These are phyloP conservation scores for Phyllosticta citrichinensis DNA, from an alignment of 2,329 filamentous ascomycete species.

Conservation along the genomic window DNA sequence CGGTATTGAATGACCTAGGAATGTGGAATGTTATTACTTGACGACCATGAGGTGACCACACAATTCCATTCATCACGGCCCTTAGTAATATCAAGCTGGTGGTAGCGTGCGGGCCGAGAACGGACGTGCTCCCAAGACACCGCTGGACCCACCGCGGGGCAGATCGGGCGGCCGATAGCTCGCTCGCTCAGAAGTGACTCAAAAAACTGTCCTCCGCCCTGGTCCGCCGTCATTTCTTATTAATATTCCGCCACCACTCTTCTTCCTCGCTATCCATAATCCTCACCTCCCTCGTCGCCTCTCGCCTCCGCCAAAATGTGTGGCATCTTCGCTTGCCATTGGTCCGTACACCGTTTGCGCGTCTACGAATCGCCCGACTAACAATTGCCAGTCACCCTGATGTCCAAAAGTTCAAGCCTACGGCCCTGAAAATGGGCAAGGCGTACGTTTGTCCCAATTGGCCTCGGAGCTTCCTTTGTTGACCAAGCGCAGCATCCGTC, in stretches of 20 bases:
- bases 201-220: background rate
- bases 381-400: constrained; percentile 60
- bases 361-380: constrained; percentile 16
- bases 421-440: constrained; percentile 85
- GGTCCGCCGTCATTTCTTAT: background rate
- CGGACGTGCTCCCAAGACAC: background rate
- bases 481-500: constrained; percentile 60
- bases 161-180: background rate
- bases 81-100: background rate
- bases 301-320: constrained; percentile 57
- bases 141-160: background rate
- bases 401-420: constrained; percentile 93
- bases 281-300: constrained; percentile 5
- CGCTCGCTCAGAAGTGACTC: constrained; percentile 3
- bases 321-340: constrained; percentile 93
- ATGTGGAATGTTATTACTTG: background rate
- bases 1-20: background rate
- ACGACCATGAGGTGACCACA: background rate
- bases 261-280: background rate
- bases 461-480: constrained; percentile 14
- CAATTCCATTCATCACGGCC: background rate
- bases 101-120: background rate
- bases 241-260: constrained; percentile 8
- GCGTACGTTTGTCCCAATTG: constrained; percentile 51
- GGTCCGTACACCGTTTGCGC: constrained; percentile 41